phyloP scores from a whole-genome alignment of 164 flowering plant species.

The Umbellularia californica region DNA sequence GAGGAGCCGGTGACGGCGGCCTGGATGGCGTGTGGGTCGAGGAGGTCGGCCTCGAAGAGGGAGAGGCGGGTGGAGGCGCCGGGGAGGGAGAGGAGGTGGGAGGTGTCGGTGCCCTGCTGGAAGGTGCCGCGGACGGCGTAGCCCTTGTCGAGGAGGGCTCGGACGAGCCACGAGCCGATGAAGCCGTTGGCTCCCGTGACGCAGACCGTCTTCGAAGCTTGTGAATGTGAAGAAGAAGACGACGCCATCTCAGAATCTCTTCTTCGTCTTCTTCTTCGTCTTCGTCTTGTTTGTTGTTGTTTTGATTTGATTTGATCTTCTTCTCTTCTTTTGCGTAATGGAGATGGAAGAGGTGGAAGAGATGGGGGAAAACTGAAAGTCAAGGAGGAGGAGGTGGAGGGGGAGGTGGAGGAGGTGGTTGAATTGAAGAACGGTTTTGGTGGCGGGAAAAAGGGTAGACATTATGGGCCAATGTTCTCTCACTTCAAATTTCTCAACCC shows the following conservation, averaged over 20 bases:
- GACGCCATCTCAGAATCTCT: not conserved
- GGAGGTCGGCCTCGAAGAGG: conserved; percentile 51
- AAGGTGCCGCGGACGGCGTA: conserved; percentile 62
- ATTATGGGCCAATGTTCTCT: too few relatives aligned
- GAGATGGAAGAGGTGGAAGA: too few relatives aligned
- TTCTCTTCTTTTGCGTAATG: too few relatives aligned
- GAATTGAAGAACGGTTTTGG: too few relatives aligned
- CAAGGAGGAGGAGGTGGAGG: too few relatives aligned
- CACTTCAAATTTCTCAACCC: too few relatives aligned
- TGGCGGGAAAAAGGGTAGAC: too few relatives aligned
- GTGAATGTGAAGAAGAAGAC: not conserved
- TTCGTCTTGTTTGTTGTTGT: too few relatives aligned
- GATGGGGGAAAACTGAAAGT: too few relatives aligned
- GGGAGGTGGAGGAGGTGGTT: too few relatives aligned
- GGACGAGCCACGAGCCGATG: conserved; percentile 76
- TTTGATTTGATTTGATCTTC: too few relatives aligned
- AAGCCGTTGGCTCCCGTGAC: conserved; percentile 88
- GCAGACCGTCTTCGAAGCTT: conserved; percentile 32
- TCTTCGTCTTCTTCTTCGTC: not conserved
- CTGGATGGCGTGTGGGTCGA: conserved; percentile 41
- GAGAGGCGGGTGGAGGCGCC: conserved; percentile 18
- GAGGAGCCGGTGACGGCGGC: conserved; percentile 49
- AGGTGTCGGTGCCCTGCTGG: conserved; percentile 50
- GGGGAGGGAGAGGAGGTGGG: conserved; percentile 48
- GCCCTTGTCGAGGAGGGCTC: conserved; percentile 44